These are phyloP conservation scores for Fusarium succisae DNA, from an alignment of 2,329 filamentous ascomycete species.

Conservation along the genomic window DNA sequence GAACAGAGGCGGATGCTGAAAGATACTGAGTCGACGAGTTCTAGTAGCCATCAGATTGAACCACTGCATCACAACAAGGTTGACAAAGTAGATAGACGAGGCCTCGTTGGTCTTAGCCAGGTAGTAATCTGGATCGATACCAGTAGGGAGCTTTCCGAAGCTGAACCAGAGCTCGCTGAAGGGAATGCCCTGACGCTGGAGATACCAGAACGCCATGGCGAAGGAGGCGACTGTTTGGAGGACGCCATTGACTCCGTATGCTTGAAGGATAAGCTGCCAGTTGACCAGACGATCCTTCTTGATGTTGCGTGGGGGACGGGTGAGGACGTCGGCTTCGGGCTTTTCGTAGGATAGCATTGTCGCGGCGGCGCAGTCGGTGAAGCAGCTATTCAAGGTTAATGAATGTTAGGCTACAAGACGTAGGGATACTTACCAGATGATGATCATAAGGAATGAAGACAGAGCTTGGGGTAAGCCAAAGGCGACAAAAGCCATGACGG, in stretches of 20 bases:
- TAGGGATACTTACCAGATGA: constrained; percentile 60
- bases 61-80: constrained; percentile 83
- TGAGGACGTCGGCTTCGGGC: constrained; percentile 78
- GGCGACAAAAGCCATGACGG: constrained; percentile 75
- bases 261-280: constrained; percentile 75
- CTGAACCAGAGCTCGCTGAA: constrained; percentile 75
- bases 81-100: constrained; percentile 82
- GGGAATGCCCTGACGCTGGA: constrained; percentile 68
- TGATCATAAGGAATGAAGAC: constrained; percentile 77
- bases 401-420: fast-evolving
- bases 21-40: constrained; percentile 71
- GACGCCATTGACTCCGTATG: constrained; percentile 76
- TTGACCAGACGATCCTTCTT: constrained; percentile 78
- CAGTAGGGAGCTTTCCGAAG: constrained; percentile 64
- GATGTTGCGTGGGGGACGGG: constrained; percentile 64
- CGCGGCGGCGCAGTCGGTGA: constrained; percentile 79
- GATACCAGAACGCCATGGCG: constrained; percentile 74
- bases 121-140: constrained; percentile 64
- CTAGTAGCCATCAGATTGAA: constrained; percentile 78
- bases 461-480: constrained; percentile 79
- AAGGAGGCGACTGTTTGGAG: constrained; percentile 69
- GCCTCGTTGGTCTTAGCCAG: constrained; percentile 67
- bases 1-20: constrained; percentile 76
- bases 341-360: constrained; percentile 80
- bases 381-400: constrained; percentile 59